Conservation (phyloP, 2,329 filamentous ascomycete genomes). For the Eutypa lata region DNA sequence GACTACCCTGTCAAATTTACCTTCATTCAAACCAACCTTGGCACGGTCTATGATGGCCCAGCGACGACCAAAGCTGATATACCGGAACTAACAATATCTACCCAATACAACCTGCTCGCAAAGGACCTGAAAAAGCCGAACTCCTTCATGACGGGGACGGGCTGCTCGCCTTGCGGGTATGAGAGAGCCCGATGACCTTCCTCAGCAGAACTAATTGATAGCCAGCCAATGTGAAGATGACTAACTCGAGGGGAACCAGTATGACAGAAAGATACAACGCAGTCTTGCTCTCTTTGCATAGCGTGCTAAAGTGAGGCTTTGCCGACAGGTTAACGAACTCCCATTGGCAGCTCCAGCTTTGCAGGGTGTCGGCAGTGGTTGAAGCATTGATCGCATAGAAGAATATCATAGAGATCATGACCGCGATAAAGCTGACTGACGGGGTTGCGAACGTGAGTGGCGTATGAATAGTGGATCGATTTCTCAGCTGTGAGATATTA, state of each 20-base stretch:
- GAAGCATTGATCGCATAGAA: slow-evolving; percentile 58
- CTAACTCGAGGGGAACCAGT: slow-evolving; percentile 54
- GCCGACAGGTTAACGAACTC: slow-evolving; percentile 46
- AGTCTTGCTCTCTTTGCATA: slow-evolving; percentile 56
- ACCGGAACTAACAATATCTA: too few relatives aligned
- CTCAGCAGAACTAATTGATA: slow-evolving; percentile 44
- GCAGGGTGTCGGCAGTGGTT: slow-evolving; percentile 48
- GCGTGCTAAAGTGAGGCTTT: slow-evolving; percentile 51
- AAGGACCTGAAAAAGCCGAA: too few relatives aligned
- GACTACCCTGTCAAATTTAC: too few relatives aligned
- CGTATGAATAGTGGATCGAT: slow-evolving; percentile 30
- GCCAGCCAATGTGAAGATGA: slow-evolving; percentile 43
- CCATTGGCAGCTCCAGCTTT: slow-evolving; percentile 65
- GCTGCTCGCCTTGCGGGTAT: slow-evolving; percentile 21
- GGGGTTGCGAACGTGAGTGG: slow-evolving; percentile 37
- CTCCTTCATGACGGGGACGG: slow-evolving; percentile 9
- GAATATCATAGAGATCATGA: slow-evolving; percentile 52
- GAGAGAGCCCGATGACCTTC: slow-evolving; percentile 21
- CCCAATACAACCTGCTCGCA: too few relatives aligned
- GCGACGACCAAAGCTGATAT: too few relatives aligned
- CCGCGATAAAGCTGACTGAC: slow-evolving; percentile 40
- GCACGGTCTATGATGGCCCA: too few relatives aligned
- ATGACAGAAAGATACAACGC: slow-evolving; percentile 53
- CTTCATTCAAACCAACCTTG: too few relatives aligned
- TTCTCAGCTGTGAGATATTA: slow-evolving; percentile 36